Evolutionary conservation across 2,329 filamentous ascomycete genomes (phyloP).

Genomic region (Podosphaera xanthii): DNA sequence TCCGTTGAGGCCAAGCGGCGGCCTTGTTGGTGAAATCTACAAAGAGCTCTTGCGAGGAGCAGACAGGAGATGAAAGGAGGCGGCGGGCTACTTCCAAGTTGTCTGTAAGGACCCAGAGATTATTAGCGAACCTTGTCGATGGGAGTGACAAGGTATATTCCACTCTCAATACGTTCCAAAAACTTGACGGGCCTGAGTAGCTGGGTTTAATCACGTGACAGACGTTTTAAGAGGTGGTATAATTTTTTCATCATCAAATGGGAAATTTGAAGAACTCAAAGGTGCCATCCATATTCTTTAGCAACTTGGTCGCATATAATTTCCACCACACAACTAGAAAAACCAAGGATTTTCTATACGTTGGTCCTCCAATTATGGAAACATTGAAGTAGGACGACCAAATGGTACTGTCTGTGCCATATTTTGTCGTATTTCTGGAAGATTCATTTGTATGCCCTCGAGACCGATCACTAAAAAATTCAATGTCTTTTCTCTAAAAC

Average conservation of each 20-base stretch:
- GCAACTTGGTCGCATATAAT: not conserved
- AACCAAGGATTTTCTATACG: not conserved
- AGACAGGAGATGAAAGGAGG: too few species aligned
- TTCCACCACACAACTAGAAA: not conserved
- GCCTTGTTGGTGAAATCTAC: too few species aligned
- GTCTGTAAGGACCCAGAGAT: too few species aligned
- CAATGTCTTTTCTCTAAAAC: not conserved
- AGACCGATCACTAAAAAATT: not conserved
- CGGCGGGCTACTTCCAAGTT: too few species aligned
- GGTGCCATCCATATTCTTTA: not conserved
- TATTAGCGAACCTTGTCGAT: too few species aligned
- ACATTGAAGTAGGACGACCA: not conserved
- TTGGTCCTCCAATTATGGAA: not conserved
- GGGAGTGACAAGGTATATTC: too few species aligned
- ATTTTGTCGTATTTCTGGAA: not conserved
- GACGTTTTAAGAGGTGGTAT: too few species aligned
- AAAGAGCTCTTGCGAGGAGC: too few species aligned
- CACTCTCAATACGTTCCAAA: too few species aligned
- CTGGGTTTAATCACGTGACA: too few species aligned
- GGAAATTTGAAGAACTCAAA: not conserved
- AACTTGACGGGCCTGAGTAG: too few species aligned
- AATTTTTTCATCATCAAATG: not conserved
- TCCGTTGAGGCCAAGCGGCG: too few species aligned
- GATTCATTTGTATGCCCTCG: not conserved
- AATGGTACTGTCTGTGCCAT: not conserved